phyloP scores from a whole-genome alignment of 192 early-diverging fungal genomes.

The Coemansia sp. region DNA sequence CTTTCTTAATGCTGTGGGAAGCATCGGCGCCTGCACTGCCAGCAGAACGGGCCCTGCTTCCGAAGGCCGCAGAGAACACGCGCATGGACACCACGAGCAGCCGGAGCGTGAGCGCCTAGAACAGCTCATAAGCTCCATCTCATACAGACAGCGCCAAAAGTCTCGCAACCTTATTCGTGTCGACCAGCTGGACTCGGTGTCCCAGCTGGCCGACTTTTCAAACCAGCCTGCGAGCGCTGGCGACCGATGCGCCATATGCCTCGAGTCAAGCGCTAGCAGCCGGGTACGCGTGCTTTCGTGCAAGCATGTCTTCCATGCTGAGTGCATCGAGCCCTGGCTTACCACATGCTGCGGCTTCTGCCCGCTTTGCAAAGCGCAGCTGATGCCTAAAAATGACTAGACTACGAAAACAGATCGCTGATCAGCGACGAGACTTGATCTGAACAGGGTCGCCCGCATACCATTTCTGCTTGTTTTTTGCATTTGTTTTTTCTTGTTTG shows the following conservation, averaged over 20 bases:
- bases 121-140: slow-evolving; percentile 5
- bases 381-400: not conserved
- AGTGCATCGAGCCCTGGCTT: slow-evolving; percentile 54
- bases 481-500: not conserved
- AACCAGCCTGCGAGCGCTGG: not conserved
- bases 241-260: slow-evolving; percentile 34
- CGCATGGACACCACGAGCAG: not conserved
- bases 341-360: slow-evolving; percentile 34
- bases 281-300: slow-evolving; percentile 36
- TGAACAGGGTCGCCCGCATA: not conserved
- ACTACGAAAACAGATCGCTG: not conserved
- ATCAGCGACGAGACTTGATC: not conserved
- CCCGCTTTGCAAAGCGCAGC: slow-evolving; percentile 42
- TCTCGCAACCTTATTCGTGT: not conserved
- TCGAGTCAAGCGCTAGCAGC: slow-evolving; percentile 11
- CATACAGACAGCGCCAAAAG: slow-evolving; percentile 6
- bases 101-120: not conserved
- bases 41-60: not conserved
- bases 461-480: not conserved
- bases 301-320: slow-evolving; percentile 41
- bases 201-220: slow-evolving; percentile 5
- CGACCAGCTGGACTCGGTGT: slow-evolving; percentile 18
- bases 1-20: not conserved
- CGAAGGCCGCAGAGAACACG: not conserved
- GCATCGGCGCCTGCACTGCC: not conserved